Evolutionary conservation across 306 rosid species (phyloP), one percentile per base, ranked within the genome.

Genomic region (Hippophae gyantsensis): DNA sequence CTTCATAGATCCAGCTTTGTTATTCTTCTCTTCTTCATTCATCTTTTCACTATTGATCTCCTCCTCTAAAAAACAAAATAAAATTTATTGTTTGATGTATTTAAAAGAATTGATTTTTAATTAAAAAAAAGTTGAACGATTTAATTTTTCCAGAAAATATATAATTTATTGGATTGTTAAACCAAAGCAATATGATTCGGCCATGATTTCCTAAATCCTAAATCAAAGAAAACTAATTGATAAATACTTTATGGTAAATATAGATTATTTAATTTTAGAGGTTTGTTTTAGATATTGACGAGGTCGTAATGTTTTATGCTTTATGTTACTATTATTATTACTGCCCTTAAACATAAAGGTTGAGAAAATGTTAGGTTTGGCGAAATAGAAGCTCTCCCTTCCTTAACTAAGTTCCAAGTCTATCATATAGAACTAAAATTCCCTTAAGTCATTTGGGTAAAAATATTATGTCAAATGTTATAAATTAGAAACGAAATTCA

Each of bases 1-100:
- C 75, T 78, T 85, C 48, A 87, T 74, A 51, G 83, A 78, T 3
- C 80, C 85, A 52, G 64, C 62, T 56, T 69, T 68, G 10, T 78
- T 77, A 64, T 54, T 73, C 72, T 50, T 74, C 64, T 80, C 85
- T 18, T 80, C 80, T 48, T 77, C 86, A 0, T 32, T 32, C 38
- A 61, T 71, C 58, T 23, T 69, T 11, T 81, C 81, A 12, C 62
- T 42, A 48, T 63, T 63, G 18, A 18, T 18, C 23, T 18, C 52
- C 65, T 69, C 14, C 68, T 67, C 64, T 78, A 64, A 56, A 62
- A 58, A 68, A 42, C 74, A 72, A 54, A 23, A 69, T 50, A 2
- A 2, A 32, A 32, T 32, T 32, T 32, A 32, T 32, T 32, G 38
- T 0, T 32, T 32, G 38, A 1, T 32, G 5, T 32, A 4, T 32